A percentile compares a stretch with the other conserved stretches of the same genome.
Evolutionary conservation across 257 asterid genomes (phyloP).

Genomic region (Fraxinus quadrangulata): DNA sequence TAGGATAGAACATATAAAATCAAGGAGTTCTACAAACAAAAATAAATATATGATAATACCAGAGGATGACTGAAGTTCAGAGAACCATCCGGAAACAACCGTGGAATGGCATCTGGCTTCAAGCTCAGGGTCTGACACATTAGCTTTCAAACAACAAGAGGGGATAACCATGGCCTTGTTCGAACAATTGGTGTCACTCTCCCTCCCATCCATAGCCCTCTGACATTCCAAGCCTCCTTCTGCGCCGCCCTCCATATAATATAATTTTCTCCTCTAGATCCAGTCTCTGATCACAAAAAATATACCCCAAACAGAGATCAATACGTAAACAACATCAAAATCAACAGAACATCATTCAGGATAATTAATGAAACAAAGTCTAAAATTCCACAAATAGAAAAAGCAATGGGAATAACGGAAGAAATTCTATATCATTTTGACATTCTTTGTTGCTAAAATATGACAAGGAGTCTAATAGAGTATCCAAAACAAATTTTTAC

Average conservation of each 20-base stretch:
- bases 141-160: conserved; percentile 90
- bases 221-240: conserved; percentile 82
- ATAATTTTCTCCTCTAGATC: conserved; percentile 77
- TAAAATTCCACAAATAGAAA: conserved; percentile 2
- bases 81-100: conserved; percentile 97
- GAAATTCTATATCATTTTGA: background rate
- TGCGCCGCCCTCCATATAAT: conserved; percentile 67
- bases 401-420: background rate
- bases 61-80: conserved; percentile 47
- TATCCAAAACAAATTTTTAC: conserved; percentile 10
- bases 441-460: conserved; percentile 9
- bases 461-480: background rate
- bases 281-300: conserved; percentile 67
- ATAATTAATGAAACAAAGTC: conserved; percentile 9
- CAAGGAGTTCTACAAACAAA: background rate
- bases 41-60: conserved; percentile 38
- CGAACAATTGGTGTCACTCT: conserved; percentile 53
- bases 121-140: conserved; percentile 61
- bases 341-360: background rate
- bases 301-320: conserved; percentile 5
- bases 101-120: conserved; percentile 79
- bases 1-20: conserved; percentile 1
- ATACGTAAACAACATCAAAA: background rate
- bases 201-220: conserved; percentile 91
- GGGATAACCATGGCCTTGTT: conserved; percentile 54